phyloP scores from a whole-genome alignment of 495 filamentous ascomycete species.

The Penicillium alfredii region DNA sequence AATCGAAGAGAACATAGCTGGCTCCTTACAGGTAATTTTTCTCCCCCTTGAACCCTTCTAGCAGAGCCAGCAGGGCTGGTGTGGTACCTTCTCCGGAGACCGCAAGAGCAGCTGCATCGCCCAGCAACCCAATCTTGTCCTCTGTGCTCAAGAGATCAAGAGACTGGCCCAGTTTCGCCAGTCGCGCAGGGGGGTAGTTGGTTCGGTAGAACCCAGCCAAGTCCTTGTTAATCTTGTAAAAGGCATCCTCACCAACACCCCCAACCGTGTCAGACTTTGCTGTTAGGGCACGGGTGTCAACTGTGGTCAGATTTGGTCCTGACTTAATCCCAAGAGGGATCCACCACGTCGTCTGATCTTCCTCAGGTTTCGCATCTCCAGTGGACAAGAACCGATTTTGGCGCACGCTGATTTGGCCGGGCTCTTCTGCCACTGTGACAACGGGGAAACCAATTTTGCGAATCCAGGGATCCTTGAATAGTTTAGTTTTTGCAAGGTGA shows the following conservation, averaged over 20 bases:
- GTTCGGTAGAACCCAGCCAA: slow-evolving; percentile 90
- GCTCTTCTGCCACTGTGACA: slow-evolving; percentile 75
- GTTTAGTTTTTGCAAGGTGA: slow-evolving; percentile 13
- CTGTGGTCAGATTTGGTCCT: slow-evolving; percentile 30
- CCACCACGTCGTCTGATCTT: slow-evolving; percentile 95
- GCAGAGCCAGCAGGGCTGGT: slow-evolving; percentile 67
- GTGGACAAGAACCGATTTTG: slow-evolving; percentile 86
- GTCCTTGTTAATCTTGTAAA: slow-evolving; percentile 89
- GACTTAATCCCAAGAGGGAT: slow-evolving; percentile 76
- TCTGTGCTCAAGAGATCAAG: slow-evolving; percentile 67
- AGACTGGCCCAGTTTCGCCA: slow-evolving; percentile 71
- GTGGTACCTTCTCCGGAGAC: slow-evolving; percentile 79
- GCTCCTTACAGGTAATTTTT: slow-evolving; percentile 61
- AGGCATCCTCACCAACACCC: slow-evolving; percentile 62
- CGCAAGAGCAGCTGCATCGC: slow-evolving; percentile 87
- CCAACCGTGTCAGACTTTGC: slow-evolving; percentile 67
- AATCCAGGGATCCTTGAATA: slow-evolving; percentile 75
- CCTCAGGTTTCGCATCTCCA: slow-evolving; percentile 83
- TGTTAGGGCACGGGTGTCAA: slow-evolving; percentile 55
- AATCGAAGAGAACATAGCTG: neutral
- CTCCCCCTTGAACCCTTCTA: slow-evolving; percentile 78
- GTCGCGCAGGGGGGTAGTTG: slow-evolving; percentile 75
- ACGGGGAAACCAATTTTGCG: slow-evolving; percentile 91
- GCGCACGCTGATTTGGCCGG: slow-evolving; percentile 70
- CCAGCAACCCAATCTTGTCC: slow-evolving; percentile 87